Conservation (phyloP, 345 rosid genomes). For the Pugionium dolabratum region DNA sequence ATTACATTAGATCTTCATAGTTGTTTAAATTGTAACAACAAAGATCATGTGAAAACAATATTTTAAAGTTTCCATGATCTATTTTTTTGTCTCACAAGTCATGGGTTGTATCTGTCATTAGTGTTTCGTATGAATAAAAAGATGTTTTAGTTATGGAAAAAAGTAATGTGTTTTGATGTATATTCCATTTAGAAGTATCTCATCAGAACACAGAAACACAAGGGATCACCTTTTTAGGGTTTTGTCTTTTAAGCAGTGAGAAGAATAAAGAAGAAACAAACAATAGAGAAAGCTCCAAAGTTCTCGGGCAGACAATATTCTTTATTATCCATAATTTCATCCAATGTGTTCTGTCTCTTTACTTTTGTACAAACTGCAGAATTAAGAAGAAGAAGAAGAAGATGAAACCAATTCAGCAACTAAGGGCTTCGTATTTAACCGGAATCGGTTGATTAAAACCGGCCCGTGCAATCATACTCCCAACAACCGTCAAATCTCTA, state of each 20-base stretch:
- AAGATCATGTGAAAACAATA: slow-evolving; percentile 36
- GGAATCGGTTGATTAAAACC: slow-evolving; percentile 81
- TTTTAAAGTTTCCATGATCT: background rate
- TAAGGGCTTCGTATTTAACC: slow-evolving; percentile 83
- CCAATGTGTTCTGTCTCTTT: slow-evolving; percentile 37
- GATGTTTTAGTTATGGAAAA: background rate
- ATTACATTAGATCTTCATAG: slow-evolving; percentile 10
- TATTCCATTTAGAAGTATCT: background rate
- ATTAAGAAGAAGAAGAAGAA: background rate
- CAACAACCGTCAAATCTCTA: slow-evolving; percentile 78
- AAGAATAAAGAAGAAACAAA: slow-evolving; percentile 28
- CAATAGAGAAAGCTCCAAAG: slow-evolving; percentile 41
- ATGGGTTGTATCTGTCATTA: slow-evolving; percentile 4
- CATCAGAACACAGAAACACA: slow-evolving; percentile 14
- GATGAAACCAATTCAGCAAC: slow-evolving; percentile 55
- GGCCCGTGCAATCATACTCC: slow-evolving; percentile 70
- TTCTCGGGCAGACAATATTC: slow-evolving; percentile 42
- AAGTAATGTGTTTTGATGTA: too few species aligned
- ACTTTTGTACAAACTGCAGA: slow-evolving; percentile 24
- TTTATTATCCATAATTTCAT: slow-evolving; percentile 41
- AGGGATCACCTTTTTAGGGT: background rate
- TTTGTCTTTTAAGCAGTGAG: slow-evolving; percentile 16
- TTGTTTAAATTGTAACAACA: slow-evolving; percentile 31
- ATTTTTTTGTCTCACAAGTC: slow-evolving; percentile 6
- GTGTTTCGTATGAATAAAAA: background rate